Evolutionary conservation across 768 basidiomycete species (phyloP), one percentile per base, ranked within the genome.

Genomic region (Tricholoma terreum): DNA sequence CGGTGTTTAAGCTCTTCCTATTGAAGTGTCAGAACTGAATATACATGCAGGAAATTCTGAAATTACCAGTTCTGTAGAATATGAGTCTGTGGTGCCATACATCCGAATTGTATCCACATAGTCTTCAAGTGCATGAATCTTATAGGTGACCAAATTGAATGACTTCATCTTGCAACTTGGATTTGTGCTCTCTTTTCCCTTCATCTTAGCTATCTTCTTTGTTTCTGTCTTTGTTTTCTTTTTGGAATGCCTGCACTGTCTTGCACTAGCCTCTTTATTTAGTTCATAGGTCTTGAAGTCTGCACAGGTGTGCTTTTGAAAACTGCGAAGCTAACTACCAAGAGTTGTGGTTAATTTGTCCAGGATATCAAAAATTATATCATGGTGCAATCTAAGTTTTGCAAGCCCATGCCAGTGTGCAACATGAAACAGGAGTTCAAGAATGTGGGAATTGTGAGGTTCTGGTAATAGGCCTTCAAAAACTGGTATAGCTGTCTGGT

Each of bases 1-100:
- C 56, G 52, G 49, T 65, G 63, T 38, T 65, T 56, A 22, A 60
- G 59, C 35, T 65, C 61, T 2, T 57, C 63, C 59, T 64, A 31
- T 12, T 22, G 34, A 52, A 8, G 22, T 49, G 14, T 55, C 14
- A 19, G 1, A 50, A 22, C 24, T 9, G 12, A 30, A 8, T 8
- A 40, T 50, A 38, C n/a, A 49, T 17, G n/a, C 24, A 27, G 24
- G 24, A 27, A 27, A 27, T 27, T 27, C 24, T 27, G 24, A 27
- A 22, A 22, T 40, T 27, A 52, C 49, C 5, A 21, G 31, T 21
- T 51, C 50, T 4, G 50, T 51, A 6, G 50, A 51, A 15, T 51
- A 51, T 4, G 50, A 51, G 34, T 51, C 50, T n/a, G 50, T 51
- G 15, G 50, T 51, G 5, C 50, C 50, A 35, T 34, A 35, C 9